Evolutionary conservation across 2,329 filamentous ascomycete genomes (phyloP), one percentile per base, ranked within the genome.

Genomic region (Ceratocystis huliohia): DNA sequence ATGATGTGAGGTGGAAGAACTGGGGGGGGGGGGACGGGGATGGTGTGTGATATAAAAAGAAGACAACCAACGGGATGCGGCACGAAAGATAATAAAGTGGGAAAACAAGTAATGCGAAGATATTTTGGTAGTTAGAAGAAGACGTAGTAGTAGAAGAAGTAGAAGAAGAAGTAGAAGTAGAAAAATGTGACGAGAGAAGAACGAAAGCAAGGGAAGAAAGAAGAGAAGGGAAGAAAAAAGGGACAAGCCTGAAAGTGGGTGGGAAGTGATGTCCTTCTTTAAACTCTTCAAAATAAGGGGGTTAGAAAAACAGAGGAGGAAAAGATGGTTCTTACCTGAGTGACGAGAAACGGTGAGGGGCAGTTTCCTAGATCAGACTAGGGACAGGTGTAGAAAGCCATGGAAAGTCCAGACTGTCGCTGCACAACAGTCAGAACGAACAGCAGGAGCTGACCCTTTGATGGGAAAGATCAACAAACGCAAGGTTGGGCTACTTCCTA

Each of bases 401-500:
- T 37, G 33, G 33, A 37, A 37, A 20, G 17, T 20, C 20, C 3
- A 53, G 20, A 13, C 48, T 15, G 48, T 53, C 8, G 48, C 48
- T 22, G 22, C n/a, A 50, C 46, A 50, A 15, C 28, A 37, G 53
- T 30, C 53, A 59, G 33, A 30, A 59, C 25, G 44, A 63, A 63
- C 22, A 50, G 41, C 8, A 63, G 46, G 61, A 63, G 37, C 46
- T 44, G 5, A 25, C 4, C 25, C 44, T 41, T 30, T 22, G 61
- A 63, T 28, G 28, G 53, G 53, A 30, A 59, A 59, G 53, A 59
- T 59, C 53, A 59, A 59, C 53, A 59, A 59, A 59, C 53, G 22
- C 25, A 59, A 17, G 25, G 53, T 33, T 59, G 53, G 53, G 25
- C 33, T 17, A 17, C 28, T 59, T 59, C 53, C 53, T 53, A 25